Base-by-base conservation (phyloP, 2,329 filamentous ascomycete species). In the Ophiostoma pallidulum region DNA sequence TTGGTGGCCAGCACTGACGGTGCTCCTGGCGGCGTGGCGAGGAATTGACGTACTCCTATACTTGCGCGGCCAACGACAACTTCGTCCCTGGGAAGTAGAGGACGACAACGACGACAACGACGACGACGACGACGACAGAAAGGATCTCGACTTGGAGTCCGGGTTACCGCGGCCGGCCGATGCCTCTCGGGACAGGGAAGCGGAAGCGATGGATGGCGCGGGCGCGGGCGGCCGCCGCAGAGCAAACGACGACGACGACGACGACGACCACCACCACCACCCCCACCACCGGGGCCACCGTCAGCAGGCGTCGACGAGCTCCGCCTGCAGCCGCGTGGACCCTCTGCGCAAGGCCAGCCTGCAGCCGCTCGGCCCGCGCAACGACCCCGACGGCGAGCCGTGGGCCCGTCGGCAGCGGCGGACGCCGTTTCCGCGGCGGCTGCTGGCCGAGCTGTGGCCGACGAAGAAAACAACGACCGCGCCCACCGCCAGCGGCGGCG, bases 41-140 rank as follows among this genome's bases (percentile, higher is more conserved):
- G 62, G 64, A 7, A 56, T 71, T 3, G 69, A 66, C 39, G 28
- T 68, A 6, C 49, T 62, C 14, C 50, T 70, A 8, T 58, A 66
- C 47, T 51, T 59, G 10, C 51, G 56, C 14, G 53, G 59, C 8
- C 54, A 51, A 40, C 62, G 68, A 9, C 60, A 65, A 31, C 49
- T 68, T 4, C 56, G 63, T 3, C 64, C 66, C 0, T 71, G 67
- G 68, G 68, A 71, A 51, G 22, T 29, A 1, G 52, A 51, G n/a
- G 45, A 39, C 13, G 24, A 49, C 28, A 47, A 19, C 19, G 36
- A 51, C 28, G 43, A 46, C 43, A 54, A 57, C 31, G 41, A 51
- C 1, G 52, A 35, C 28, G 47, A 40, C 22, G 41, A n/a, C n/a
- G n/a, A n/a, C n/a, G n/a, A n/a, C n/a, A n/a, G n/a, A n/a, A n/a